A percentile compares a stretch with the other conserved stretches of the same genome.
phyloP scores from a whole-genome alignment of 176 grass and related monocot genomes.

The Hyparrhenia diplandra region DNA sequence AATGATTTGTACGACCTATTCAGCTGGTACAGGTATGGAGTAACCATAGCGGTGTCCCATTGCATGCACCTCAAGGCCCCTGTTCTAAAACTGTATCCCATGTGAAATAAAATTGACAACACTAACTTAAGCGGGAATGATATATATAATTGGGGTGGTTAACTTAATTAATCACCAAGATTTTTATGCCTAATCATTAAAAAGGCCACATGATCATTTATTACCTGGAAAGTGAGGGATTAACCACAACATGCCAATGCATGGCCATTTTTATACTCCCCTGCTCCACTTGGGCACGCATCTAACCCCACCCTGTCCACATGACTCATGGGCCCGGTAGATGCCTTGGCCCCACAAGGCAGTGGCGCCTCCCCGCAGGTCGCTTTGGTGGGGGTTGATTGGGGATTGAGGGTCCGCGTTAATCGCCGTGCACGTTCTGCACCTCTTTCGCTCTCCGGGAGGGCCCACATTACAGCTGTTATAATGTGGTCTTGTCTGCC shows the following conservation, averaged over 20 bases:
- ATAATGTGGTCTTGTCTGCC: slow-evolving; percentile 90
- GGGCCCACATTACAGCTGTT: slow-evolving; percentile 88
- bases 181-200: slow-evolving; percentile 47
- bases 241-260: slow-evolving; percentile 77
- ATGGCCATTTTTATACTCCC: slow-evolving; percentile 55
- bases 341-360: fast-evolving
- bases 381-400: not conserved
- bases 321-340: slow-evolving; percentile 11
- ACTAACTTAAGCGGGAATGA: slow-evolving; percentile 31
- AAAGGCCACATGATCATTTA: slow-evolving; percentile 62
- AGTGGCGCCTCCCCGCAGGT: not conserved
- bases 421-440: slow-evolving; percentile 88
- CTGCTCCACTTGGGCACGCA: not conserved
- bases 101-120: slow-evolving; percentile 24
- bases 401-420: slow-evolving; percentile 61
- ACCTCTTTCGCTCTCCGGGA: slow-evolving; percentile 51
- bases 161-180: slow-evolving; percentile 49
- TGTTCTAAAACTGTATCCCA: not conserved
- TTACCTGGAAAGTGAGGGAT: slow-evolving; percentile 79
- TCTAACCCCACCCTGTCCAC: no score
- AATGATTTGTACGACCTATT: not conserved
- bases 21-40: not conserved
- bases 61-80: no score
- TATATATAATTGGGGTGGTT: slow-evolving; percentile 34
- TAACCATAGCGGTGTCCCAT: not conserved